phyloP scores from a whole-genome alignment of 163 green algal species.

The Picocystis sp. region DNA sequence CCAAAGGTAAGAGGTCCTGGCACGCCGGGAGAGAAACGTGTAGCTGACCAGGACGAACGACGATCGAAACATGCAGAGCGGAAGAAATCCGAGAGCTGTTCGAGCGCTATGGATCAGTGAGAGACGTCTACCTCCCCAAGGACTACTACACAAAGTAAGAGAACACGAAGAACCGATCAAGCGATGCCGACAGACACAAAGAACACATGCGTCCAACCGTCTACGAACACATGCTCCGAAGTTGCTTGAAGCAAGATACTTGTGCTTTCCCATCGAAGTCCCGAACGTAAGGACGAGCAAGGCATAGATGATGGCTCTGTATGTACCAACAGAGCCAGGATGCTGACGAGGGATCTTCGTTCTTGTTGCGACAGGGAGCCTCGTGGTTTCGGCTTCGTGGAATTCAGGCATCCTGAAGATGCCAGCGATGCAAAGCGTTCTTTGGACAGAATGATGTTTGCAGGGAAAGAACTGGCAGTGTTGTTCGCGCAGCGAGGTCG shows the following conservation, averaged over 20 bases:
- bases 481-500: too few relatives aligned
- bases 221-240: conserved; percentile 6
- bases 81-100: conserved; percentile 36
- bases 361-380: conserved; percentile 22
- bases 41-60: background rate
- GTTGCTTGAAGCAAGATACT: conserved; percentile 4
- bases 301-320: background rate
- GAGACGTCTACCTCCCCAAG: conserved; percentile 57
- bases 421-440: conserved; percentile 54
- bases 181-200: conserved; percentile 5
- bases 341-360: background rate
- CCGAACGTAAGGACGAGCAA: background rate
- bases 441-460: conserved; percentile 32
- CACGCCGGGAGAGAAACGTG: background rate
- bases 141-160: conserved; percentile 50
- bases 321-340: background rate
- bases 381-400: conserved; percentile 61
- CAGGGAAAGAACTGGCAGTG: too few relatives aligned
- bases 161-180: conserved; percentile 7
- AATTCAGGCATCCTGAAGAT: conserved; percentile 55
- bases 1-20: background rate
- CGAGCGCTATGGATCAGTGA: conserved; percentile 42
- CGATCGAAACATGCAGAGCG: conserved; percentile 10
- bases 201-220: background rate
- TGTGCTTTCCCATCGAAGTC: conserved; percentile 5